A percentile compares a stretch with the other conserved stretches of the same genome.
Conservation (phyloP, 1,284 basidiomycete species). For the Tylopilus orsonianus region DNA sequence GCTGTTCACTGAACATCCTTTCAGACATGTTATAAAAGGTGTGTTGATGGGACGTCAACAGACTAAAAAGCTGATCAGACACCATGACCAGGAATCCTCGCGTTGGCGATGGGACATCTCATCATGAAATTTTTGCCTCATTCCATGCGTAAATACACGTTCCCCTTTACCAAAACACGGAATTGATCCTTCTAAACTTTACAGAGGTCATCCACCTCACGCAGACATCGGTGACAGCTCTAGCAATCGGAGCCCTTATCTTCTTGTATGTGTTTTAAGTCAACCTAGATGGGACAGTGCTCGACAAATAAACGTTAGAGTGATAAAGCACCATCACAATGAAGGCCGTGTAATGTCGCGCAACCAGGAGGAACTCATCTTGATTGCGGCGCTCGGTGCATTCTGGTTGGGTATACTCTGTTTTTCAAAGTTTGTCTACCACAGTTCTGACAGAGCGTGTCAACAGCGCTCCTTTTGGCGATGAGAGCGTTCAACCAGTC, state of each 20-base stretch:
- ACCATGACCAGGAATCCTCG: constrained; percentile 29
- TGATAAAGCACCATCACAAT: constrained; percentile 63
- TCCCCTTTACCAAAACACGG: constrained; percentile 1
- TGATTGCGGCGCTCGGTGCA: constrained; percentile 67
- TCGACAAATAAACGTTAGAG: constrained; percentile 22
- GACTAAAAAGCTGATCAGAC: constrained; percentile 13
- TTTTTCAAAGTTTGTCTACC: not conserved
- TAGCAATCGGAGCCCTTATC: constrained; percentile 61
- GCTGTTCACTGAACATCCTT: constrained; percentile 33
- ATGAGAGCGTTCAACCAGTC: constrained; percentile 41
- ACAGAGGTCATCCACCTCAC: constrained; percentile 71
- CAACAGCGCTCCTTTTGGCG: constrained; percentile 43
- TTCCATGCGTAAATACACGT: constrained; percentile 42
- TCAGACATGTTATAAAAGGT: constrained; percentile 35
- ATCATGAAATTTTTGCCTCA: constrained; percentile 38
- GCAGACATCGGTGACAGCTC: constrained; percentile 68
- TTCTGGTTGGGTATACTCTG: constrained; percentile 66
- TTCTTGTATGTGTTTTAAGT: constrained; percentile 55
- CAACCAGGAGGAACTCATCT: constrained; percentile 66
- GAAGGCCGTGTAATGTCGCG: constrained; percentile 58
- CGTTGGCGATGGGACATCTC: constrained; percentile 33
- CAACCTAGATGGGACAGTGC: not conserved
- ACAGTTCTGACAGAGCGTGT: constrained; percentile 9
- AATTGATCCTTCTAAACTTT: constrained; percentile 10
- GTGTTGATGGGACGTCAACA: constrained; percentile 4